These are phyloP conservation scores for Rhodotorula sp. DNA, from an alignment of 1,284 basidiomycete genomes.

Conservation along the genomic window DNA sequence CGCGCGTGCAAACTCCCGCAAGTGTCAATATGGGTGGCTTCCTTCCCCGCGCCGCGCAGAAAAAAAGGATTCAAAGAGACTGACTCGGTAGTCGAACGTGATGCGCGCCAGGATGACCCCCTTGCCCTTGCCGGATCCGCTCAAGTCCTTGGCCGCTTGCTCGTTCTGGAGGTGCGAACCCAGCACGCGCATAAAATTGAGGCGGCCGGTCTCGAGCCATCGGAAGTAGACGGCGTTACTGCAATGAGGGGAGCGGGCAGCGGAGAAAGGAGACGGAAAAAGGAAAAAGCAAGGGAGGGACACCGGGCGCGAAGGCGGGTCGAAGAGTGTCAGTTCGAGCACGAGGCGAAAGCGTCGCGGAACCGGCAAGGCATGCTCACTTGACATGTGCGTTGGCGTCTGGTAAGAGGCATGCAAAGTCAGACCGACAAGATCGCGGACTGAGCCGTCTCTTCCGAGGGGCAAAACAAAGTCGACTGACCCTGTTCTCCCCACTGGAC, in stretches of 20 bases:
- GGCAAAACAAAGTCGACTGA: no score
- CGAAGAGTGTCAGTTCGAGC: no score
- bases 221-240: slow-evolving; percentile 30
- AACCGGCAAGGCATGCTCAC: neutral
- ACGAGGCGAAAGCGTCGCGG: neutral
- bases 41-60: no score
- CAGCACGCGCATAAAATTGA: slow-evolving; percentile 14
- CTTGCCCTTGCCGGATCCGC: slow-evolving; percentile 28
- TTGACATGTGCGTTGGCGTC: slow-evolving; percentile 33
- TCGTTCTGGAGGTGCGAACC: neutral
- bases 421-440: no score
- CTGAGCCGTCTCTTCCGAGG: no score
- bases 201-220: slow-evolving; percentile 34
- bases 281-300: no score
- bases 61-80: no score
- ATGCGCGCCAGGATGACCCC: slow-evolving; percentile 29
- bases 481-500: slow-evolving; percentile 31
- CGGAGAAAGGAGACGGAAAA: no score
- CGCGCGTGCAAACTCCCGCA: no score
- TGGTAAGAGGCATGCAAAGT: neutral
- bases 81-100: slow-evolving; percentile 25
- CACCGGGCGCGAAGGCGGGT: neutral
- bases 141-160: slow-evolving; percentile 10
- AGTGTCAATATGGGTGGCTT: no score
- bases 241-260: neutral